Evolutionary conservation across 208 protist genomes (phyloP), one percentile per base, ranked within the genome.

Genomic region (Trypanosoma rangeli): DNA sequence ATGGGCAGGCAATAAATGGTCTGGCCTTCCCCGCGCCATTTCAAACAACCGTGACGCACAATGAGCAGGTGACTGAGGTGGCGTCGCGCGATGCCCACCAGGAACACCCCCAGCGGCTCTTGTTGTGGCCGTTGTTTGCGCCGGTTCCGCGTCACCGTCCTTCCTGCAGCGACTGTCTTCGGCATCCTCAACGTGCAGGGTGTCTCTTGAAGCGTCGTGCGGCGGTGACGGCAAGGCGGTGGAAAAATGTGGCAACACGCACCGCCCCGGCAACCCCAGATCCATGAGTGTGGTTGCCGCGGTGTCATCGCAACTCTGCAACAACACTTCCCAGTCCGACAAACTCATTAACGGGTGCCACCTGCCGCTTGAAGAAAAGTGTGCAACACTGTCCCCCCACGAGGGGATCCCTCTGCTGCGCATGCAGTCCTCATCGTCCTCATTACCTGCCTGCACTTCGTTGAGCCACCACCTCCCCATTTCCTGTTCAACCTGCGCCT

Each of bases 11-110:
- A 33, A 15, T 7, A 26, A 39, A 24, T 7, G n/a, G 15, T 26
- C 42, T n/a, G 22, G 16, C 29, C 35, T 37, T 7, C 64, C 64
- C 1, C 64, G 53, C 39, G 64, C 64, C 50, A 69, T 69, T n/a
- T 69, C 37, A 52, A 69, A 69, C 29, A 61, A 52, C 46, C 18
- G 28, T 4, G 35, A 46, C 9, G 29, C 20, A n/a, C 22, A 31
- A 28, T 29, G 31, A 12, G 13, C 22, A 4, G 26, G 22, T 42
- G 44, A 0, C 9, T 24, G 8, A 8, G 24, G 20, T 12, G 39
- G 44, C 18, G n/a, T 1, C 16, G 13, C n/a, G 46, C 26, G 2
- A 8, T 50, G 18, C 24, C 12, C 31, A 24, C 49, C 44, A 37
- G 5, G 13, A 46, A 46, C 44, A 55, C n/a, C 48, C 8, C 5